Evolutionary conservation across 345 rosid species (phyloP).

Genomic region (Fremontodendron californicum): DNA sequence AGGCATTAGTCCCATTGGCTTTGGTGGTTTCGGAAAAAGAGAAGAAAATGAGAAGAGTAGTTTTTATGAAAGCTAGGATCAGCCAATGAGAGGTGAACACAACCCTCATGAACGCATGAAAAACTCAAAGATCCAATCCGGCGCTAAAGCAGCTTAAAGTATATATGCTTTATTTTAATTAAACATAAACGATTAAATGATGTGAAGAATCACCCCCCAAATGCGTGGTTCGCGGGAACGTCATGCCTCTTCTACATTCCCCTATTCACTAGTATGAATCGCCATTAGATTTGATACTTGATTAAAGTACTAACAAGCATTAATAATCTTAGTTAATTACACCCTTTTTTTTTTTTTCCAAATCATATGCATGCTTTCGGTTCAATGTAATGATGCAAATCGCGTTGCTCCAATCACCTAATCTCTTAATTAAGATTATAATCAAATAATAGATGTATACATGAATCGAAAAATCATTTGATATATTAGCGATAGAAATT

Average conservation of each 20-base stretch:
- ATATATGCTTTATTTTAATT: slow-evolving; percentile 45
- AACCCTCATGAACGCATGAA: slow-evolving; percentile 19
- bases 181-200: background rate
- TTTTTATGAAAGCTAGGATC: background rate
- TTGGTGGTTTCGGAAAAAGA: slow-evolving; percentile 34
- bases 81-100: slow-evolving; percentile 24
- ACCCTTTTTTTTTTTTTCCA: background rate
- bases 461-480: no score
- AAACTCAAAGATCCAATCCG: slow-evolving; percentile 30
- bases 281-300: slow-evolving; percentile 25
- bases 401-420: no score
- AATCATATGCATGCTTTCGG: slow-evolving; percentile 1
- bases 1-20: slow-evolving; percentile 14
- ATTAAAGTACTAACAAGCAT: slow-evolving; percentile 19
- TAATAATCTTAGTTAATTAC: no score
- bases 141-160: slow-evolving; percentile 43
- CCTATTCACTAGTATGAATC: slow-evolving; percentile 12
- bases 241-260: slow-evolving; percentile 31
- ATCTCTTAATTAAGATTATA: background rate
- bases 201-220: slow-evolving; percentile 30
- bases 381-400: background rate
- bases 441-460: no score
- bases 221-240: slow-evolving; percentile 34
- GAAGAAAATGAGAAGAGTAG: background rate
- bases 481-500: no score